A percentile compares a stretch with the other conserved stretches of the same genome.
Conservation (phyloP, 345 rosid species). For the Moricandia arvensis region DNA sequence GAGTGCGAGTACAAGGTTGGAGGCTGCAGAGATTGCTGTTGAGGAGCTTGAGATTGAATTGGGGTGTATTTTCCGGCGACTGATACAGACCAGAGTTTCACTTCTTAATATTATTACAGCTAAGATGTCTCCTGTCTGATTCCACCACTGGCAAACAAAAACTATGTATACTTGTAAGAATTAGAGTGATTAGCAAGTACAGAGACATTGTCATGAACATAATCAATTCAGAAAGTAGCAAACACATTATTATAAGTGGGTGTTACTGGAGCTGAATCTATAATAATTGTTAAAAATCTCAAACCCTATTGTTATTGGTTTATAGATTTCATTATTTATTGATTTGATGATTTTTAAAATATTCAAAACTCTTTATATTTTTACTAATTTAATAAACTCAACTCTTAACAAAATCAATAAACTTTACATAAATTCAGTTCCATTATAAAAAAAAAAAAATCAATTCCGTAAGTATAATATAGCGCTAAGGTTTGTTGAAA, state of each 20-base stretch:
- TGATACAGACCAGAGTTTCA: constrained; percentile 79
- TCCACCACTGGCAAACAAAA: neutral
- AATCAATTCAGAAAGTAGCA: neutral
- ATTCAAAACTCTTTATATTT: neutral
- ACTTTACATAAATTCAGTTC: neutral
- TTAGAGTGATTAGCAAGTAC: neutral
- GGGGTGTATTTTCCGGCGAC: constrained; percentile 57
- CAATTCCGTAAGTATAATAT: too few relatives aligned
- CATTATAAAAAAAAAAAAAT: neutral
- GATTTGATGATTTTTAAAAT: too few relatives aligned
- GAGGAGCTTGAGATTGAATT: constrained; percentile 66
- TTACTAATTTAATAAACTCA: neutral
- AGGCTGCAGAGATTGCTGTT: constrained; percentile 61
- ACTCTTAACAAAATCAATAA: neutral
- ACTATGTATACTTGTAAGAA: neutral
- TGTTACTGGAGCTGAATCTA: neutral
- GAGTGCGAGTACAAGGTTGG: constrained; percentile 60
- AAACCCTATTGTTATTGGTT: neutral
- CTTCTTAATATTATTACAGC: constrained; percentile 64
- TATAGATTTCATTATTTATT: neutral
- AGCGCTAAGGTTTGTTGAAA: neutral
- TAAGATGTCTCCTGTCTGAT: constrained; percentile 24
- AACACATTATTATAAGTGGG: neutral
- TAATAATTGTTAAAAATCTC: neutral
- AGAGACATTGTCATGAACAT: neutral